Evolutionary conservation across 306 rosid species (phyloP).

Genomic region (Sechiopsis laciniata): DNA sequence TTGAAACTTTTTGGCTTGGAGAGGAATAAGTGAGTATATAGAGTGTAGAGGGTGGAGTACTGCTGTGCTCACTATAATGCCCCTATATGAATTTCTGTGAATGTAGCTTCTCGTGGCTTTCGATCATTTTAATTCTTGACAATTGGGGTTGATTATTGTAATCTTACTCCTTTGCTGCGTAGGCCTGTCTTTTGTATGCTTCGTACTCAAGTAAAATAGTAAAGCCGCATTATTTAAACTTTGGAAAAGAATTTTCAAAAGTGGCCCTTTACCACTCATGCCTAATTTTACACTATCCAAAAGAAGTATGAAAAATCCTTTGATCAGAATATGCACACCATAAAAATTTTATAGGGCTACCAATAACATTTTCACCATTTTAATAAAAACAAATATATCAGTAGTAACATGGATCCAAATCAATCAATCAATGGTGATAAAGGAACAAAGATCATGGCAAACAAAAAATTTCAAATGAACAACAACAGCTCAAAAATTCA

Average conservation of each 20-base stretch:
- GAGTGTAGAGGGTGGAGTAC: background rate
- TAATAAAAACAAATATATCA: slow-evolving; percentile 2
- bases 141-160: background rate
- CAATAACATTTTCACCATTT: background rate
- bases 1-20: background rate
- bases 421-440: background rate
- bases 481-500: no score
- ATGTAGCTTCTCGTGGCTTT: background rate
- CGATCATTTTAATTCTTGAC: background rate
- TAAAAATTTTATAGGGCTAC: background rate
- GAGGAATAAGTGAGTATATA: background rate
- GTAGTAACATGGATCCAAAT: background rate
- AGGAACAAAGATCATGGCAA: no score
- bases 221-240: background rate
- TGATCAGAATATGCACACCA: background rate
- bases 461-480: no score
- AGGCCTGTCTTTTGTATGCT: background rate
- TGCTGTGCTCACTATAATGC: background rate
- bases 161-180: background rate
- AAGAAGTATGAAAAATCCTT: background rate
- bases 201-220: background rate
- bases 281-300: background rate
- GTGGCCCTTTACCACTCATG: background rate
- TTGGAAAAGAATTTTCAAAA: background rate
- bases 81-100: background rate